A percentile compares a stretch with the other conserved stretches of the same genome.
Conservation (phyloP, 2,329 filamentous ascomycete species). For the Pseudogymnoascus sp. region DNA sequence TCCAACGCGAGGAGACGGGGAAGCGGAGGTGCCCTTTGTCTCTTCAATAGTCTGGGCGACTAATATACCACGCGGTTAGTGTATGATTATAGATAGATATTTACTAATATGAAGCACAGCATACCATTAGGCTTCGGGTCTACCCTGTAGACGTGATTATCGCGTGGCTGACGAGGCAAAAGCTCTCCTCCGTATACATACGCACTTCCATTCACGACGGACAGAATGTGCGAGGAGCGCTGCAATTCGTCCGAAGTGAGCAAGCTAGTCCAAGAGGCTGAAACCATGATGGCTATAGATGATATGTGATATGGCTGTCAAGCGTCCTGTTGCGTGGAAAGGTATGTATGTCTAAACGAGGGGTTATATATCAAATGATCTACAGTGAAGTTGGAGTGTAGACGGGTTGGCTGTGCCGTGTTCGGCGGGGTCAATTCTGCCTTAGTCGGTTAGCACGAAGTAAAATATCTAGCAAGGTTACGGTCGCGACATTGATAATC, state of each 20-base stretch:
- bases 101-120: background rate
- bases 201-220: conserved; percentile 31
- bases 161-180: conserved; percentile 40
- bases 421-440: background rate
- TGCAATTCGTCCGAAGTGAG: conserved; percentile 29
- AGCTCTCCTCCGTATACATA: conserved; percentile 46
- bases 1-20: conserved; percentile 49
- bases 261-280: conserved; percentile 23
- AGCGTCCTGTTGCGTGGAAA: background rate
- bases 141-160: conserved; percentile 38
- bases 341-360: background rate
- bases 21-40: background rate
- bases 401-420: background rate
- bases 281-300: background rate
- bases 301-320: background rate
- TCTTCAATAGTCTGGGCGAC: background rate
- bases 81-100: background rate
- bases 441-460: background rate
- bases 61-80: background rate
- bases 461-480: background rate
- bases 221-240: conserved; percentile 42
- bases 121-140: conserved; percentile 18
- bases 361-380: background rate
- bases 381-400: background rate
- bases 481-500: background rate